Percentiles rank a stretch among this genome's conserved stretches.
These are phyloP conservation scores for Aspergillus coremiiformis DNA, from an alignment of 495 filamentous ascomycete genomes.

Conservation along the genomic window DNA sequence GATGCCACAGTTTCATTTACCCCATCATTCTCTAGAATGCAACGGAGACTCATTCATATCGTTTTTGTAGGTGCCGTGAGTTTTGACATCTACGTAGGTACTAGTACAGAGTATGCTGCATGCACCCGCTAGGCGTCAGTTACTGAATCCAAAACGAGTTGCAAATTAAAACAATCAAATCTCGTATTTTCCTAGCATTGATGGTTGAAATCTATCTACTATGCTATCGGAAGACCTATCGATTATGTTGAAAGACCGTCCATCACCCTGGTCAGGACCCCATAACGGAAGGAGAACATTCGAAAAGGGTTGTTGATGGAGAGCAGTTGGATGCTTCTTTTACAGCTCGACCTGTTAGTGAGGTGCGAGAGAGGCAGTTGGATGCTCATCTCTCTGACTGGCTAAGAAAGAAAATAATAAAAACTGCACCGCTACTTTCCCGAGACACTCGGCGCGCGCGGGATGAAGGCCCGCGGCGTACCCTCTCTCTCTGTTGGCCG, in stretches of 20 bases:
- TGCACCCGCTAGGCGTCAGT: too few species aligned
- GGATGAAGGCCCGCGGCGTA: conserved; percentile 10
- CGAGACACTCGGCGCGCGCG: conserved; percentile 7
- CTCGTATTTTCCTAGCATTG: not conserved
- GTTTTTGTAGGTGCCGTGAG: too few species aligned
- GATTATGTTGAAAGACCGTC: conserved; percentile 9
- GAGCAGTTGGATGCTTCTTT: conserved; percentile 49
- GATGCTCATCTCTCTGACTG: conserved; percentile 44
- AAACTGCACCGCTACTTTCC: conserved; percentile 37
- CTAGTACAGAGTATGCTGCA: too few species aligned
- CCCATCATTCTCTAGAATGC: not conserved
- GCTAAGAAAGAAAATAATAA: conserved; percentile 36
- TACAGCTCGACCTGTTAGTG: conserved; percentile 34
- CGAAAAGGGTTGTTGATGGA: conserved; percentile 35
- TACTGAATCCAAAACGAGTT: too few species aligned
- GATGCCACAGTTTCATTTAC: not conserved
- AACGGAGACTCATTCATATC: too few species aligned
- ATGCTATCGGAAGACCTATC: conserved; percentile 10
- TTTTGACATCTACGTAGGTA: too few species aligned
- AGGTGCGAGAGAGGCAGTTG: conserved; percentile 41
- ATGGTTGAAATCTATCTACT: conserved; percentile 6
- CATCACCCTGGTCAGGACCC: conserved; percentile 15
- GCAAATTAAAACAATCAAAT: not conserved
- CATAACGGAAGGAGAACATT: conserved; percentile 3
- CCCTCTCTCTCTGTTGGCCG: conserved; percentile 9